These are phyloP conservation scores for Tremellales sp. DNA, from an alignment of 1,284 basidiomycete genomes.

Conservation along the genomic window DNA sequence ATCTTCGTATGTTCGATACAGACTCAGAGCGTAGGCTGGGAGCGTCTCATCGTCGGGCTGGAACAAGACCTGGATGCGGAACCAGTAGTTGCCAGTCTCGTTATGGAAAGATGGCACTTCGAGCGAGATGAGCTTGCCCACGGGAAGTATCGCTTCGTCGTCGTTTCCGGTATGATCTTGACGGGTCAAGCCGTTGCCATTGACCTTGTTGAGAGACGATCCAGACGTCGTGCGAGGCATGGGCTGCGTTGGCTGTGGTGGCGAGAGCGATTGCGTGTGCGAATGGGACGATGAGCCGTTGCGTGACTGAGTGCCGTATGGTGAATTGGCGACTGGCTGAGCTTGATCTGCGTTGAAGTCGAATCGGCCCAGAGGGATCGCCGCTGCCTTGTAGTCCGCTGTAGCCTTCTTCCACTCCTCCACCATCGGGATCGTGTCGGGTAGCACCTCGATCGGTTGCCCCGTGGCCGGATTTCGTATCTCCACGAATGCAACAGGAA, in stretches of 20 bases:
- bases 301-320: neutral
- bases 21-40: conserved; percentile 72
- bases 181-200: conserved; percentile 12
- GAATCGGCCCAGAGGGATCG: conserved; percentile 87
- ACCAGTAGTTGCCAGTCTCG: conserved; percentile 96
- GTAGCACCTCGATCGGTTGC: conserved; percentile 63
- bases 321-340: conserved; percentile 2
- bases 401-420: conserved; percentile 98
- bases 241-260: conserved; percentile 9
- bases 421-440: conserved; percentile 78
- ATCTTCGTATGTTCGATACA: conserved; percentile 95
- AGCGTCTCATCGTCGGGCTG: conserved; percentile 67
- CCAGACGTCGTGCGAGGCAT: conserved; percentile 29
- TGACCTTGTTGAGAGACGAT: conserved; percentile 15
- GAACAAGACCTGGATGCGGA: conserved; percentile 84
- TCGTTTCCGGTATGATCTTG: conserved; percentile 29
- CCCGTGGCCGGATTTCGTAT: conserved; percentile 88
- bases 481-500: conserved; percentile 94
- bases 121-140: conserved; percentile 81
- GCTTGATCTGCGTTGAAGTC: conserved; percentile 57
- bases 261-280: conserved; percentile 5
- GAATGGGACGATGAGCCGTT: conserved; percentile 19
- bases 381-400: conserved; percentile 91
- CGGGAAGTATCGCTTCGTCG: conserved; percentile 55
- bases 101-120: conserved; percentile 93